Base-by-base conservation (phyloP, 1,284 basidiomycete species). In the Ceratobasidium sp. region DNA sequence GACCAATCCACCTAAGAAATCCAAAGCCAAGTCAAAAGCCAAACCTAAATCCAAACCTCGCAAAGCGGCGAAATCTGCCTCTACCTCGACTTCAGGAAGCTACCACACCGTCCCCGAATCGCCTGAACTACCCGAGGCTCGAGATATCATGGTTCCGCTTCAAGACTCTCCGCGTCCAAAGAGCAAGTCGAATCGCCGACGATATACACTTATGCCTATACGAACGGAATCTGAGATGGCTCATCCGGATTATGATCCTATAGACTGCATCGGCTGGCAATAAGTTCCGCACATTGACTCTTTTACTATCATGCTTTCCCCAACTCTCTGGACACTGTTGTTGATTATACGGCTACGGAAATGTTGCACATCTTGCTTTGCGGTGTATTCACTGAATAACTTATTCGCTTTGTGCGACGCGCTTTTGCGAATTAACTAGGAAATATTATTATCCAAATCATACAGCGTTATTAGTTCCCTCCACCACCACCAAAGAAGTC, bases 401-500 rank as follows among this genome's bases (percentile, higher is more conserved):
- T 72, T 72, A 72, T 72, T 72, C 42, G 20, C 39, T 56, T 56
- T 51, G 49, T 53, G 28, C 18, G 42, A 26, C 26, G n/a, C 61
- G 40, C 20, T 63, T 15, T 20, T 20, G 40, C 44, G 28, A n/a
- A 64, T 40, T 18, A 64, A 39, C 61, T 4, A 3, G 28, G n/a
- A 10, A 64, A 20, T 28, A 64, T 40, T n/a, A 64, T n/a, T 64
- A 10, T 56, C 13, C n/a, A 12, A 53, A 28, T 26, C 18, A 39
- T 60, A 40, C 46, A 20, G 55, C 23, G 39, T 3, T 60, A 2
- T 42, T 60, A 61, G 49, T 51, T 26, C 26, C 66, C 72, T 69
- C 78, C 79, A 15, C 82, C 87, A 2, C 92, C 91, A n/a, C 88
- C 90, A 82, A 96, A 94, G 87, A 95, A 96, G 4, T 90, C 89